Evolutionary conservation across 75 land plant genomes (phyloP), one percentile per base, ranked within the genome.

Genomic region (Cunninghamia lanceolata): DNA sequence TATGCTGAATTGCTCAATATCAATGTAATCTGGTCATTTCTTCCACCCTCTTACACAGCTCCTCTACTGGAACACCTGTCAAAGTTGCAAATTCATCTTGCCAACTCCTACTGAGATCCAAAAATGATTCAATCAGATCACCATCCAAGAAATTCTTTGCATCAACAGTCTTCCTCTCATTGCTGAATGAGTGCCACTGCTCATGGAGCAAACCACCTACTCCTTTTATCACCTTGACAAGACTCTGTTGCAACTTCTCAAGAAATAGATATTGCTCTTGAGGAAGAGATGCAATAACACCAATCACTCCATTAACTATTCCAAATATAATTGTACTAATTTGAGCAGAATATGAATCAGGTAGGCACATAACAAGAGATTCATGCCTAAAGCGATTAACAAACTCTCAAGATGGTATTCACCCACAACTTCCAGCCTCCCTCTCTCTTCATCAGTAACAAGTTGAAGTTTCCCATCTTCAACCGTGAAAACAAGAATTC

Each of bases 131-230:
- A 32, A 98, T 98, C 76, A 98, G 82, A 86, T 98, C 99, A 1
- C 99, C 99, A 85, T 98, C 99, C 83, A 98, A 79, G 86, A 98
- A 98, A 79, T 94, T 95, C 82, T 89, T 94, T n/a, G 99, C 94
- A 52, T 98, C 99, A 0, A 85, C 91, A 14, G 95, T 96, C 90
- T 94, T 96, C 85, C 98, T 93, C 90, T 98, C 99, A 56, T 95
- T 98, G 93, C 92, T 90, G 86, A 98, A 98, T 34, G 99, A 98
- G 15, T 99, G 91, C 99, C 99, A 98, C 19, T 95, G 97, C 85
- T 98, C 99, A 87, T 96, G 99, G 88, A 97, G 95, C 71, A 98
- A 87, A 25, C 99, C 99, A 40, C 99, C 99, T 0, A 98, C 99
- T 10, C 99, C 99, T 87, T 95, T 96, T 28, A 98, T 96, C 38